Evolutionary conservation across 371 early-diverging fungal species (phyloP).

Genomic region (Encephalitozoon cuniculi): DNA sequence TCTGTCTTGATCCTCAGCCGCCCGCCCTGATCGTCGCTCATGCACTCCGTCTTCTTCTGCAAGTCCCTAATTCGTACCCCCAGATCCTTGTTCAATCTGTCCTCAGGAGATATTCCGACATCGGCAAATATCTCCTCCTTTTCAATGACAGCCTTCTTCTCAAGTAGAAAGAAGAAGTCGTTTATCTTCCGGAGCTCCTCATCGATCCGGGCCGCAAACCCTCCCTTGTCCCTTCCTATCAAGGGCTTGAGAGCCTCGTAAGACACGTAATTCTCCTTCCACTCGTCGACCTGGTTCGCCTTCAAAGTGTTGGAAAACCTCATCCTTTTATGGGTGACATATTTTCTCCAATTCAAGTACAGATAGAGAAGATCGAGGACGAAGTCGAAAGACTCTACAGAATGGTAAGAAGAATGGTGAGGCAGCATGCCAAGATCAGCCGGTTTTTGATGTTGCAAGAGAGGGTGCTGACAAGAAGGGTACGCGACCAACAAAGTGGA

Average conservation of each 20-base stretch:
- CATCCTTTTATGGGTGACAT: constrained; percentile 49
- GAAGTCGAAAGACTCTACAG: constrained; percentile 15
- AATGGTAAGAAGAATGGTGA: constrained; percentile 8
- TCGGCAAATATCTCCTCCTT: constrained; percentile 33
- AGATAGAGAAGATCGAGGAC: constrained; percentile 10
- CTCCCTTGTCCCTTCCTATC: constrained; percentile 4
- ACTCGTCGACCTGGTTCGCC: constrained; percentile 56
- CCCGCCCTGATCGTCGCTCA: background rate
- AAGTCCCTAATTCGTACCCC: background rate
- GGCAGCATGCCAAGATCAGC: constrained; percentile 30
- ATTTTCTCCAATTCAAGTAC: constrained; percentile 3
- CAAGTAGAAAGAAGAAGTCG: constrained; percentile 46
- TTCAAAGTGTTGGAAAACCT: constrained; percentile 55
- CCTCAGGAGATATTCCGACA: background rate
- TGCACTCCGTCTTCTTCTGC: background rate
- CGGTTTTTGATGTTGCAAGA: constrained; percentile 9
- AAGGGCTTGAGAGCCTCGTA: constrained; percentile 43
- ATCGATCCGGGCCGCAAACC: constrained; percentile 27
- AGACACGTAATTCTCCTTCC: constrained; percentile 55
- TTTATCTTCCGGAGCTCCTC: constrained; percentile 51
- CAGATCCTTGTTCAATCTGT: background rate
- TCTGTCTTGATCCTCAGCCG: background rate
- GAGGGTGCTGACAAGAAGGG: background rate
- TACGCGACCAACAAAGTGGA: background rate
- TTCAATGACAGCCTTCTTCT: constrained; percentile 51